Evolutionary conservation across 306 rosid genomes (phyloP), one percentile per base, ranked within the genome.

Genomic region (Trifolium dubium): DNA sequence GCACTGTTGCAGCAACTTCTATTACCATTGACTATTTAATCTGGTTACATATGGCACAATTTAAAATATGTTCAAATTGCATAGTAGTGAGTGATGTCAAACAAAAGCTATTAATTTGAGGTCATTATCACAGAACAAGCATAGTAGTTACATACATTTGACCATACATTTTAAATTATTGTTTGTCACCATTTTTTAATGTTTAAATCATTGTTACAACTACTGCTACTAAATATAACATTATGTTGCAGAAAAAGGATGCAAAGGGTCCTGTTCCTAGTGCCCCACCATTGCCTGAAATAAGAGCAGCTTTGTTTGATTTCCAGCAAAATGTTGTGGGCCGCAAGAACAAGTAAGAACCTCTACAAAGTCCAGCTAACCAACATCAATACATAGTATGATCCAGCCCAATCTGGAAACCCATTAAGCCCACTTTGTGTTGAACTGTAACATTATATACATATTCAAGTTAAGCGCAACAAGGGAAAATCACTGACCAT

Each of bases 171-270:
- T 69, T 3, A 32, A 30, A 69, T 32, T 23, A 64, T 6, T 35
- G 5, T 8, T 13, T 50, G 65, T 23, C 8, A 34, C 53, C 2
- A 49, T 47, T n/a, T 75, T 65, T 23, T 51, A 49, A 64, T 49
- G 29, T 30, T 41, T 43, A 29, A 13, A 53, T 71, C 37, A 3
- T 2, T 65, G 29, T 31, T 44, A 17, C n/a, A n/a, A n/a, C 5
- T 34, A 34, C 14, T 51, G 43, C 49, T 66, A 51, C 62, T 77
- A 49, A 76, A 10, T 46, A 66, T 54, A 32, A 6, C 55, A 14
- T 55, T 74, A 34, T 9, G 49, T 60, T 77, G 88, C 92, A 91
- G 91, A 83, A 72, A 70, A 77, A 31, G 2, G 82, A 77, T 18
- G 77, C 10, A 17, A 39, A 83, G 62, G 40, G 34, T 68, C 64